Base-by-base conservation (phyloP, 2,329 filamentous ascomycete species). In the Neonectria faginata region DNA sequence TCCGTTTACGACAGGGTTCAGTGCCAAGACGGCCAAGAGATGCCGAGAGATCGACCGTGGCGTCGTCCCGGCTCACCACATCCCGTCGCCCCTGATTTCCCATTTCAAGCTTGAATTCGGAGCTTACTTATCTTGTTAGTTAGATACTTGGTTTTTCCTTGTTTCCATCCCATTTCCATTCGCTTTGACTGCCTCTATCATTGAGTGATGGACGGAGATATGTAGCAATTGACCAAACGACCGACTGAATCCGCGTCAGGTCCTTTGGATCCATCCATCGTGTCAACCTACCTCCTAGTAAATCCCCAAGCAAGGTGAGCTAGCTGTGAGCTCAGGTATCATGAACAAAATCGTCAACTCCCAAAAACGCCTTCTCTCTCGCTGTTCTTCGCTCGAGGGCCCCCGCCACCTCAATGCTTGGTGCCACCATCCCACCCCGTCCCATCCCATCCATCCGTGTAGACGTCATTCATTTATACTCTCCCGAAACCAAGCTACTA, bases 281-380 rank as follows among this genome's bases (percentile, higher is more conserved):
- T 29, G 9, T 16, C 47, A 25, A 47, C 22, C 22, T 47, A 16
- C 44, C 20, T 31, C 27, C 9, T 50, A 47, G 5, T 10, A 62
- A 51, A 44, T 62, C 39, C 53, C 25, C 33, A 36, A 47, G 27
- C 41, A 67, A 70, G 33, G 60, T 72, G 69, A 73, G 64, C 70
- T 64, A 65, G 61, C 61, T 64, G 59, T 63, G 48, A 70, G 67
- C 71, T 73, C 71, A 73, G 71, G 71, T 73, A 73, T 73, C 71
- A 73, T 73, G 51, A 66, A 70, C 61, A 65, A 72, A 66, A 64
- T 42, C 48, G 60, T 60, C 63, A 53, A 56, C 62, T 65, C 64
- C 66, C 41, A 55, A 70, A 68, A 73, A 73, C 71, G 71, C 71
- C 62, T 25, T 51, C 52, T 60, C 44, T 25, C 60, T 59, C 39